phyloP scores from a whole-genome alignment of 1,284 basidiomycete genomes.

The Puccinia novopanici region DNA sequence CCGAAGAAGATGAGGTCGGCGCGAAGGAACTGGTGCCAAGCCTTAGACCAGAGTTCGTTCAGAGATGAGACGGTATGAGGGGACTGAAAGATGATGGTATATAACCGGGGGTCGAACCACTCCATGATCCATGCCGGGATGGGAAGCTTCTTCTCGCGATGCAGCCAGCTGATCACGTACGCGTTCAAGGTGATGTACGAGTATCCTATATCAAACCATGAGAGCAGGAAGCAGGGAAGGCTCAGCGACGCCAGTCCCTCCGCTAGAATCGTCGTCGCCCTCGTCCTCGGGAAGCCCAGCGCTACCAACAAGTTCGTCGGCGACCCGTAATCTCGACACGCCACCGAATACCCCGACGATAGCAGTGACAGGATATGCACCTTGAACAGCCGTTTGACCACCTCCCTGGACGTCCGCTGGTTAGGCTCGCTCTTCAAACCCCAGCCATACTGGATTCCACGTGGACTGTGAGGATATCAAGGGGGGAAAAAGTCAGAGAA shows the following conservation, averaged over 20 bases:
- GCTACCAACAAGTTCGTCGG: slow-evolving; percentile 21
- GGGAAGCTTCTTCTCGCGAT: neutral
- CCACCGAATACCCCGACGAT: slow-evolving; percentile 2
- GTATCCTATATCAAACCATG: slow-evolving; percentile 15
- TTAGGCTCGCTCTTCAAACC: slow-evolving; percentile 16
- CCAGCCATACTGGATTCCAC: slow-evolving; percentile 42
- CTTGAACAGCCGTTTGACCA: slow-evolving; percentile 14
- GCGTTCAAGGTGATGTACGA: neutral
- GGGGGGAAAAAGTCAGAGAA: neutral
- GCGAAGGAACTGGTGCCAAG: slow-evolving; percentile 61
- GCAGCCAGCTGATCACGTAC: slow-evolving; percentile 5
- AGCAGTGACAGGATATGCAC: slow-evolving; percentile 12
- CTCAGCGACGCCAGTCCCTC: slow-evolving; percentile 18
- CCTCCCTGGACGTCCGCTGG: neutral
- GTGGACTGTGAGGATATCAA: slow-evolving; percentile 6
- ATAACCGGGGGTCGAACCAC: slow-evolving; percentile 16
- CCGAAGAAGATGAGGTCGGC: slow-evolving; percentile 29
- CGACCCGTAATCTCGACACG: slow-evolving; percentile 14
- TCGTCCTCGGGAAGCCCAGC: slow-evolving; percentile 11
- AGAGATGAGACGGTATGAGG: slow-evolving; percentile 64
- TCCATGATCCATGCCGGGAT: slow-evolving; percentile 22
- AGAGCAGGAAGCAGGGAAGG: slow-evolving; percentile 14
- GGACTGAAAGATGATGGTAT: slow-evolving; percentile 60
- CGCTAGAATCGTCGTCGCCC: neutral
- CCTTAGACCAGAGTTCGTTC: slow-evolving; percentile 64